Conservation (phyloP, 768 basidiomycete species). For the Gloeostereum incarnatum region DNA sequence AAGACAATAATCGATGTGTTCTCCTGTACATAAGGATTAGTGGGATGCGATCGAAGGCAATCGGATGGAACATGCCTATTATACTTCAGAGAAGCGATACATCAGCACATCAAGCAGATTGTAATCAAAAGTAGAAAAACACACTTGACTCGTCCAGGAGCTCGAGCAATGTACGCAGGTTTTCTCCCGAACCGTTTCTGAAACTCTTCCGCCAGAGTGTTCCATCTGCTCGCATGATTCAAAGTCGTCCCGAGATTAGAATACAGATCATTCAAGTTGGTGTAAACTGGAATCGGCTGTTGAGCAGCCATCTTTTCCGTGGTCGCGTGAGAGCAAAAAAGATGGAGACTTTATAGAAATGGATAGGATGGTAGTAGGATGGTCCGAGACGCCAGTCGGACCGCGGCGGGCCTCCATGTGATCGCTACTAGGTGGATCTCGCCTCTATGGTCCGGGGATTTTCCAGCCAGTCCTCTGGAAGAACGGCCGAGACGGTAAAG, state of each 20-base stretch:
- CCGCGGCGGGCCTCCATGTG: too few relatives aligned
- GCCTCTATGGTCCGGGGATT: too few relatives aligned
- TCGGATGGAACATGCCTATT: slow-evolving; percentile 25
- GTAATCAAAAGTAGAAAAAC: slow-evolving; percentile 10
- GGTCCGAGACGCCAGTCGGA: too few relatives aligned
- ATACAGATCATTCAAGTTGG: slow-evolving; percentile 46
- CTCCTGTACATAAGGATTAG: slow-evolving; percentile 40
- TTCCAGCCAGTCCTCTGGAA: too few relatives aligned
- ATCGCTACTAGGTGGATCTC: too few relatives aligned
- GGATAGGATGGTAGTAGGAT: too few relatives aligned
- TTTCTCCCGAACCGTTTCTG: slow-evolving; percentile 52
- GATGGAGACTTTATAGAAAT: too few relatives aligned
- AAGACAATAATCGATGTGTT: slow-evolving; percentile 78
- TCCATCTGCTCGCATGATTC: slow-evolving; percentile 52
- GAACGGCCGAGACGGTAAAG: too few relatives aligned
- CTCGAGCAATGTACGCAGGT: slow-evolving; percentile 64
- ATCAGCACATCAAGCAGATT: not conserved
- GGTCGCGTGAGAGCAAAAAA: too few relatives aligned
- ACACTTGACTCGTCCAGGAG: slow-evolving; percentile 79
- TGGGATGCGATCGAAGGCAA: too few relatives aligned
- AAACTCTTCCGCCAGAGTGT: slow-evolving; percentile 53
- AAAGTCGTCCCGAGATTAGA: slow-evolving; percentile 42
- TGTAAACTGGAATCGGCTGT: slow-evolving; percentile 53
- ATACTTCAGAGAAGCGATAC: slow-evolving; percentile 17
- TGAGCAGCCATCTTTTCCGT: slow-evolving; percentile 45